Evolutionary conservation across 1,284 basidiomycete genomes (phyloP).

Genomic region (Phellinidium pouzarii): DNA sequence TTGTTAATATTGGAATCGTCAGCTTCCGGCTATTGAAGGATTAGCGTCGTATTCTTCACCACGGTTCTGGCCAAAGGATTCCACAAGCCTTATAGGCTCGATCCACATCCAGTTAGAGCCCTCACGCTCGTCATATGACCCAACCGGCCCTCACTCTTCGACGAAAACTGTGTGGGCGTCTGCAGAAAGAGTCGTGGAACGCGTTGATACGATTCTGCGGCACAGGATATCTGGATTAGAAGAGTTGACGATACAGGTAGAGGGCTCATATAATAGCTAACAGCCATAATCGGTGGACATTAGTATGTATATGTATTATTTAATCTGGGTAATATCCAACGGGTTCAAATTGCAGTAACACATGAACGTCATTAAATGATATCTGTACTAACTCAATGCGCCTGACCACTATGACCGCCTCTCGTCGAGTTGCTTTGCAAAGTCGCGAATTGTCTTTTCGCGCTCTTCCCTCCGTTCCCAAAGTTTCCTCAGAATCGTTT

Average conservation of each 20-base stretch:
- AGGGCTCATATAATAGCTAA: constrained; percentile 24
- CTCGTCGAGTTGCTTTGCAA: constrained; percentile 10
- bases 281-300: neutral
- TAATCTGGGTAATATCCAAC: neutral
- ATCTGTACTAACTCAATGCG: neutral
- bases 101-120: constrained; percentile 79
- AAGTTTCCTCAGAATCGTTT: constrained; percentile 40
- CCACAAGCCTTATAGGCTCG: constrained; percentile 78
- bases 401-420: neutral
- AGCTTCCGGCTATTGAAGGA: constrained; percentile 66
- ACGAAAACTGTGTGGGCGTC: constrained; percentile 46
- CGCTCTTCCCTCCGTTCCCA: constrained; percentile 50
- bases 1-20: constrained; percentile 4
- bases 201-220: constrained; percentile 68
- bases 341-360: neutral
- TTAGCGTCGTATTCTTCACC: constrained; percentile 76
- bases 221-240: constrained; percentile 71
- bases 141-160: constrained; percentile 43
- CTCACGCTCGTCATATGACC: constrained; percentile 50
- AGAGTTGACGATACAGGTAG: constrained; percentile 85
- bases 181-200: constrained; percentile 65
- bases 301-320: constrained; percentile 9
- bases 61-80: constrained; percentile 96
- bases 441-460: constrained; percentile 35
- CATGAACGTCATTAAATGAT: neutral